Evolutionary conservation across 1,284 basidiomycete species (phyloP).

Genomic region (Trichosporon faecale): DNA sequence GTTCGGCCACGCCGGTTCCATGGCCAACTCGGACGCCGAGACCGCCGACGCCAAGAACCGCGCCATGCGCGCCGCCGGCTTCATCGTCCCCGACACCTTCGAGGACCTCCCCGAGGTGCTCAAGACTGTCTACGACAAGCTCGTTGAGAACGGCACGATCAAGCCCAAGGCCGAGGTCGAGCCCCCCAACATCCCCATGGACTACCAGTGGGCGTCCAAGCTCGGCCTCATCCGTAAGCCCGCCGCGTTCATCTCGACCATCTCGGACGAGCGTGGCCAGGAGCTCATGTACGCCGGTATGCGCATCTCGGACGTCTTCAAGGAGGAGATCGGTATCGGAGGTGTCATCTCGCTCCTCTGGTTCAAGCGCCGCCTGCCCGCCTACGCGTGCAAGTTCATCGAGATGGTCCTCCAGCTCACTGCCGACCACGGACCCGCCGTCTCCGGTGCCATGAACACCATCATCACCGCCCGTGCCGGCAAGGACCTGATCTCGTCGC

Average conservation of each 20-base stretch:
- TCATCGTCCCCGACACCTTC: conserved; percentile 96
- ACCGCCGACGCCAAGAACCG: conserved; percentile 97
- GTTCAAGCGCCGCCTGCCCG: conserved; percentile 80
- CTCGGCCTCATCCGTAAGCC: conserved; percentile 98
- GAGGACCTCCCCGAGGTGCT: conserved; percentile 88
- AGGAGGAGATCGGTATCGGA: conserved; percentile 93
- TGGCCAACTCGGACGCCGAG: conserved; percentile 97
- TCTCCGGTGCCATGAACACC: conserved; percentile 93
- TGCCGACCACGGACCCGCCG: conserved; percentile 95
- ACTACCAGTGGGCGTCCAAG: conserved; percentile 99
- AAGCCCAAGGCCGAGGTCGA: conserved; percentile 74
- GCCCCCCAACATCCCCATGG: conserved; percentile 96
- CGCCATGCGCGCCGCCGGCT: conserved; percentile 91
- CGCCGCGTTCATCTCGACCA: conserved; percentile 98
- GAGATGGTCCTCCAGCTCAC: conserved; percentile 99
- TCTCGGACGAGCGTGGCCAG: conserved; percentile 98
- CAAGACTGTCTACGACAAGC: conserved; percentile 77
- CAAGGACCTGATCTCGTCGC: conserved; percentile 96
- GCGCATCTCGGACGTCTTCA: conserved; percentile 98
- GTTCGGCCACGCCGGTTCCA: conserved; percentile 96
- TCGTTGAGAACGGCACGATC: conserved; percentile 71
- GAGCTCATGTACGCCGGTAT: conserved; percentile 98
- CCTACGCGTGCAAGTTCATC: conserved; percentile 77
- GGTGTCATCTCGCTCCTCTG: conserved; percentile 94
- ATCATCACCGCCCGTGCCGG: conserved; percentile 98